Evolutionary conservation across 2,329 filamentous ascomycete species (phyloP).

Genomic region (Xylaria sp.): DNA sequence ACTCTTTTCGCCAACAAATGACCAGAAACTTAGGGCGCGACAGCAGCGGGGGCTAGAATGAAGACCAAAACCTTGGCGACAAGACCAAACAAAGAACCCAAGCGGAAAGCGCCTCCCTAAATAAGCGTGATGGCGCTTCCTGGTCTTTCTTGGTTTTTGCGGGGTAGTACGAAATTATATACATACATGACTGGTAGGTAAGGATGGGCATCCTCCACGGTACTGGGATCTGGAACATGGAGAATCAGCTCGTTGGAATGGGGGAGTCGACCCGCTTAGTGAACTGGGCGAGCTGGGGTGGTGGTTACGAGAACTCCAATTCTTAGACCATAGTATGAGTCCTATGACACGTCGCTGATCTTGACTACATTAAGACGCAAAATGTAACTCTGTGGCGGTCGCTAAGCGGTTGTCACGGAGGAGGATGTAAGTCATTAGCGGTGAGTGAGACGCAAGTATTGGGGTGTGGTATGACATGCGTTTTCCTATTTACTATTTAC

Average conservation of each 20-base stretch:
- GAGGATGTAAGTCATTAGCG: neutral
- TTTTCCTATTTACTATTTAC: neutral
- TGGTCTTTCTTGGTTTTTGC: conserved; percentile 22
- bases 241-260: conserved; percentile 5
- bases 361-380: neutral
- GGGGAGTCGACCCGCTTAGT: conserved; percentile 9
- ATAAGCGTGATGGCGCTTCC: neutral
- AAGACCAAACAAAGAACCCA: neutral
- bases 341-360: neutral
- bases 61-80: conserved; percentile 13
- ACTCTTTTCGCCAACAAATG: neutral
- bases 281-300: neutral
- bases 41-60: neutral
- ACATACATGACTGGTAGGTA: neutral
- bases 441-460: neutral
- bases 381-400: too few species aligned
- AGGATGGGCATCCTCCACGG: neutral
- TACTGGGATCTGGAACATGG: neutral
- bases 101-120: conserved; percentile 1
- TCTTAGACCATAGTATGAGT: neutral
- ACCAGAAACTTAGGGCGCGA: neutral
- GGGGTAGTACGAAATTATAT: conserved; percentile 16
- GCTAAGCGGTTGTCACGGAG: too few species aligned
- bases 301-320: neutral
- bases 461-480: neutral